A percentile compares a stretch with the other conserved stretches of the same genome.
These are phyloP conservation scores for Dalbergia cochinchinensis DNA, from an alignment of 306 rosid species.

Conservation along the genomic window DNA sequence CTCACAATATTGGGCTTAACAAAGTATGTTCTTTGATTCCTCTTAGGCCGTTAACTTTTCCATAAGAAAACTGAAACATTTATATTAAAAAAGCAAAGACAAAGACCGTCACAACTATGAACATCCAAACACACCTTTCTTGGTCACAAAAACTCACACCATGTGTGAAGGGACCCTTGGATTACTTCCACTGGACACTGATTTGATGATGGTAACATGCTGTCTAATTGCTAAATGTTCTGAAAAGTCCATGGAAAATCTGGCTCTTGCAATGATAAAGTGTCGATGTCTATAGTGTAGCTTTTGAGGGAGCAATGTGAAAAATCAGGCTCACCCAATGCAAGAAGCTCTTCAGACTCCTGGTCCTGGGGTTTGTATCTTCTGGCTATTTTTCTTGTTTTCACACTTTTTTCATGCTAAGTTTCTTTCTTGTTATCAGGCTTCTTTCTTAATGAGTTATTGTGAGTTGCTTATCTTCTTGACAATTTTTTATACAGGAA, in stretches of 20 bases:
- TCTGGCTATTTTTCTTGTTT: background rate
- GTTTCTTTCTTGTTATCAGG: background rate
- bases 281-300: background rate
- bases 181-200: no score
- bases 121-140: no score
- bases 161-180: no score
- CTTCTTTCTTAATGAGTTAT: background rate
- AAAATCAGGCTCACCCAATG: background rate
- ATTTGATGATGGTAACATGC: no score
- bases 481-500: background rate
- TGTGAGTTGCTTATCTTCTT: background rate
- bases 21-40: background rate
- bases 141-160: no score
- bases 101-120: no score
- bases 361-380: constrained; percentile 1
- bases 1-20: background rate
- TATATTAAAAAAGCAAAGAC: no score
- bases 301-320: background rate
- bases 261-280: background rate
- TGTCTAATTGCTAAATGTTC: no score
- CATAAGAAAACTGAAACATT: background rate
- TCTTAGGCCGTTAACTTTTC: no score
- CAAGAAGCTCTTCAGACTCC: no score
- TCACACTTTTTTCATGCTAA: background rate
- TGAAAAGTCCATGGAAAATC: no score